Evolutionary conservation across 768 basidiomycete genomes (phyloP).

Genomic region (Suillus occidentalis): DNA sequence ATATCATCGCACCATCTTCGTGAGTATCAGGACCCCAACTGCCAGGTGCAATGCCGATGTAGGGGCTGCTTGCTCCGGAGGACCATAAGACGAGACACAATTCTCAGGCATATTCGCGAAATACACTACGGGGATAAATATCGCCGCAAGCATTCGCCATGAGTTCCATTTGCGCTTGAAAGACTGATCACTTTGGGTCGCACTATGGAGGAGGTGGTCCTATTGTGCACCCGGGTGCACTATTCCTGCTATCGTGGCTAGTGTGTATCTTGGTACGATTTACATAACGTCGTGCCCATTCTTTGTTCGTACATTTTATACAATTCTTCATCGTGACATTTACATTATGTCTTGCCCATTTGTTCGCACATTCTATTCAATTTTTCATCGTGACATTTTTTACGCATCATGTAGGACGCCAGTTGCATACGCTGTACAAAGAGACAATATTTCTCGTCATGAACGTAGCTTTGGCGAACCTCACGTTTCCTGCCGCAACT

Average conservation of each 20-base stretch:
- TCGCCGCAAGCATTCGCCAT: not conserved
- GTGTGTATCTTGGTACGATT: not conserved
- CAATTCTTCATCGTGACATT: not conserved
- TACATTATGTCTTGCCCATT: too few relatives aligned
- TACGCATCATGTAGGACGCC: not conserved
- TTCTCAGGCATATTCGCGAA: not conserved
- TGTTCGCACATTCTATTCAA: not conserved
- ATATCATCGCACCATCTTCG: not conserved
- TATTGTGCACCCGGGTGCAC: not conserved
- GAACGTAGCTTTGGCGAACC: not conserved
- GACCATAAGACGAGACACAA: constrained; percentile 1
- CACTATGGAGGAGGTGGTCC: not conserved
- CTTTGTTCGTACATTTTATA: not conserved
- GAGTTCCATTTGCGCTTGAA: not conserved
- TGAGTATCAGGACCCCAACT: not conserved
- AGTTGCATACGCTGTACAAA: not conserved
- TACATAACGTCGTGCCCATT: not conserved
- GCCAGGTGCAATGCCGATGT: not conserved
- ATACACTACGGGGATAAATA: constrained; percentile 1
- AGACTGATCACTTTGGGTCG: not conserved
- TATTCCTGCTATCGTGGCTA: not conserved
- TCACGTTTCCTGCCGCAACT: not conserved
- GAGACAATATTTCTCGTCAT: not conserved
- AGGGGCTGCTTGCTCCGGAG: not conserved
- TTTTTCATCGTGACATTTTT: not conserved